A percentile compares a stretch with the other conserved stretches of the same genome.
These are phyloP conservation scores for Teratosphaeria destructans DNA, from an alignment of 2,329 filamentous ascomycete species.

Conservation along the genomic window DNA sequence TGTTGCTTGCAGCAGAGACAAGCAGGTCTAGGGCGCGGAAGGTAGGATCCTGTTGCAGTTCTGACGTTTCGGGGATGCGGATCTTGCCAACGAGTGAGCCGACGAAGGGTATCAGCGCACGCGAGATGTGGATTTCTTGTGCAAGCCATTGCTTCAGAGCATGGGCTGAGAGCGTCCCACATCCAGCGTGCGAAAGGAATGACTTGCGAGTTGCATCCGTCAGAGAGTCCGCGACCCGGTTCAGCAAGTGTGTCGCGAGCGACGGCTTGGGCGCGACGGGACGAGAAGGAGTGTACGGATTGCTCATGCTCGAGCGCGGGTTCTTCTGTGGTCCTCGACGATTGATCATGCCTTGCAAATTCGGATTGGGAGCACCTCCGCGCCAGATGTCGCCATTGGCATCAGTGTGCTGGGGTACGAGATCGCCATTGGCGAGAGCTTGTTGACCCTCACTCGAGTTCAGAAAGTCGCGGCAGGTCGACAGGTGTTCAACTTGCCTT, in stretches of 20 bases:
- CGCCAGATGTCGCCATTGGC: constrained; percentile 29
- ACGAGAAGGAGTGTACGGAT: not conserved
- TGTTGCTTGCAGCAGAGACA: constrained; percentile 54
- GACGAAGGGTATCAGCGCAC: constrained; percentile 58
- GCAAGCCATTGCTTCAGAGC: constrained; percentile 57
- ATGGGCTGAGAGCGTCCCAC: constrained; percentile 47
- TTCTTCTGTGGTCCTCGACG: constrained; percentile 5
- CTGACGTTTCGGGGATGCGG: constrained; percentile 39
- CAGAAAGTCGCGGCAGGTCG: constrained; percentile 35
- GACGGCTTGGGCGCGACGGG: constrained; percentile 28
- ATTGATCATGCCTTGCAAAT: constrained; percentile 29
- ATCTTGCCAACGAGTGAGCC: constrained; percentile 55
- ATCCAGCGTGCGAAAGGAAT: constrained; percentile 56
- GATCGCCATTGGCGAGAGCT: constrained; percentile 17
- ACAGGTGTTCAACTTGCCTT: constrained; percentile 41
- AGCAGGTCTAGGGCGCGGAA: constrained; percentile 52
- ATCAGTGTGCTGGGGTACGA: constrained; percentile 1
- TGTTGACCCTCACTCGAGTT: constrained; percentile 35
- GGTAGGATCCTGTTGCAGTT: constrained; percentile 37
- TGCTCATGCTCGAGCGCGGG: constrained; percentile 16
- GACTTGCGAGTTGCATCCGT: constrained; percentile 51
- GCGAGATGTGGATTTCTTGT: constrained; percentile 61
- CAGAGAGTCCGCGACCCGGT: constrained; percentile 38
- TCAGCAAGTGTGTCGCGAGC: constrained; percentile 49
- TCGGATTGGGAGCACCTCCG: constrained; percentile 39